Conservation (phyloP, 768 basidiomycete genomes). For the Termitomyces sp. region DNA sequence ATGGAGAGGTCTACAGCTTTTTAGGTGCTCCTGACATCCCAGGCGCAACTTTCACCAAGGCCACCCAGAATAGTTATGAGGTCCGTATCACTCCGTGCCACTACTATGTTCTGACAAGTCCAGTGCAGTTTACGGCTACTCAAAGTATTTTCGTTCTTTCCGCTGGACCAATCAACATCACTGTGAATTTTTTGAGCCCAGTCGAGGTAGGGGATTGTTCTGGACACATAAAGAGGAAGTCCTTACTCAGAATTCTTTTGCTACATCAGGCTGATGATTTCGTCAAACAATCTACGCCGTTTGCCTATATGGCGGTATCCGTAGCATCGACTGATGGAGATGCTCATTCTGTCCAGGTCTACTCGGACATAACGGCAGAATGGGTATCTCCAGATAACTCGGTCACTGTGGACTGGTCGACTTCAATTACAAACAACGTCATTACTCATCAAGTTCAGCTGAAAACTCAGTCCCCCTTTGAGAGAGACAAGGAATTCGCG, state of each 20-base stretch:
- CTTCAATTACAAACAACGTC: slow-evolving; percentile 33
- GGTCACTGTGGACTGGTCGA: slow-evolving; percentile 54
- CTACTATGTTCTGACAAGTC: not conserved
- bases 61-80: slow-evolving; percentile 52
- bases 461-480: slow-evolving; percentile 40
- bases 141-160: slow-evolving; percentile 61
- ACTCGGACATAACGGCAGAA: slow-evolving; percentile 56
- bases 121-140: slow-evolving; percentile 65
- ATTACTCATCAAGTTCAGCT: slow-evolving; percentile 61
- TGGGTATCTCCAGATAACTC: slow-evolving; percentile 49
- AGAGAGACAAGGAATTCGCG: slow-evolving; percentile 55
- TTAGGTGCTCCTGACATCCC: slow-evolving; percentile 51
- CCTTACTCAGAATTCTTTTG: not conserved
- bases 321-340: slow-evolving; percentile 44
- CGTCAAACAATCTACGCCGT: slow-evolving; percentile 59
- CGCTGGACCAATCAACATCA: slow-evolving; percentile 62
- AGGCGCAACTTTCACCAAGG: slow-evolving; percentile 39
- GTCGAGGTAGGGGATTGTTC: slow-evolving; percentile 47
- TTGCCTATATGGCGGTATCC: slow-evolving; percentile 53
- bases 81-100: slow-evolving; percentile 25
- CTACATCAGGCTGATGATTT: slow-evolving; percentile 55
- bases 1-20: slow-evolving; percentile 51
- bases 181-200: slow-evolving; percentile 62
- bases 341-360: slow-evolving; percentile 50
- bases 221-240: not conserved